A percentile compares a stretch with the other conserved stretches of the same genome.
Conservation (phyloP, 306 rosid species). For the Myrica gale region DNA sequence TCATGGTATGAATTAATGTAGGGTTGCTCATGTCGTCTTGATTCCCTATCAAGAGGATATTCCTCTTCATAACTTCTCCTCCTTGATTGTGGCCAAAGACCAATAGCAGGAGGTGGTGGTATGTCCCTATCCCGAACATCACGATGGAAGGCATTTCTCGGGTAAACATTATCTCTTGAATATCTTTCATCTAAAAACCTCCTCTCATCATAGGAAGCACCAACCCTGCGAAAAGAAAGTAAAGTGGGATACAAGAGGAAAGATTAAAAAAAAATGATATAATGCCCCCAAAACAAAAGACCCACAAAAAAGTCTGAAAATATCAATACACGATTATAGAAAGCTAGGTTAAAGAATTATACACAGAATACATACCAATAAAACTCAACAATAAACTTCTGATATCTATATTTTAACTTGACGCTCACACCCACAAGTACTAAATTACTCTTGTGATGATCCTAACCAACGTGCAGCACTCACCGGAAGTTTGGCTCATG, state of each 20-base stretch:
- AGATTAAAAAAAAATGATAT: conserved; percentile 35
- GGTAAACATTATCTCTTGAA: conserved; percentile 63
- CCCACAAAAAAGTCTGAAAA: background rate
- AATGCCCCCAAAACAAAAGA: conserved; percentile 22
- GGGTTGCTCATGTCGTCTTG: conserved; percentile 73
- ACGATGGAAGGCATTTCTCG: conserved; percentile 66
- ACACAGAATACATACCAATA: conserved; percentile 7
- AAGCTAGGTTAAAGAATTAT: conserved; percentile 3
- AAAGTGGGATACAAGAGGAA: conserved; percentile 54
- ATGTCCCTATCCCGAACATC: conserved; percentile 75
- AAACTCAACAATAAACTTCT: background rate
- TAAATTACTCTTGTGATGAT: conserved; percentile 32
- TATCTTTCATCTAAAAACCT: conserved; percentile 82
- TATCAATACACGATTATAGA: background rate
- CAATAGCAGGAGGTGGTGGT: conserved; percentile 62
- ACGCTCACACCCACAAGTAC: conserved; percentile 14
- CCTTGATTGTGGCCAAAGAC: conserved; percentile 77
- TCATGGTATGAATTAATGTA: conserved; percentile 62
- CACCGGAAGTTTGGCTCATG: conserved; percentile 95
- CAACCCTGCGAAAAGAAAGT: conserved; percentile 58
- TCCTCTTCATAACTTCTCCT: conserved; percentile 82
- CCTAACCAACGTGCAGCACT: conserved; percentile 54
- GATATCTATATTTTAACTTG: background rate
- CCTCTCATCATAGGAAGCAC: conserved; percentile 79
- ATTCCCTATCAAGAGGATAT: conserved; percentile 65